A percentile compares a stretch with the other conserved stretches of the same genome.
These are phyloP conservation scores for Trichoderma asperelloides DNA, from an alignment of 495 filamentous ascomycete species.

Conservation along the genomic window DNA sequence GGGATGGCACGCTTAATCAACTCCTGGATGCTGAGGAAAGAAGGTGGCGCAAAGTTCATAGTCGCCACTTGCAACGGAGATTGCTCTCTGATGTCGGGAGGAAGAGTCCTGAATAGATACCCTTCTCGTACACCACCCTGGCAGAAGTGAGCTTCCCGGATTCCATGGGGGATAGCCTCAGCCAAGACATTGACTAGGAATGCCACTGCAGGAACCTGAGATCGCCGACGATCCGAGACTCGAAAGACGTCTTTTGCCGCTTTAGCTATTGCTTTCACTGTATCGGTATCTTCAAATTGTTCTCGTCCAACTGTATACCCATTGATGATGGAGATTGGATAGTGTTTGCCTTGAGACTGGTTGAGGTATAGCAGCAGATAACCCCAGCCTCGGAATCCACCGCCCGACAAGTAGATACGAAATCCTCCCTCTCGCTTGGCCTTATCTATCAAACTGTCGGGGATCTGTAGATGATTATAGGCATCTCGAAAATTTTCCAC, in stretches of 20 bases:
- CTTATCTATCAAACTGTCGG: conserved; percentile 32
- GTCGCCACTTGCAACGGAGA: conserved; percentile 55
- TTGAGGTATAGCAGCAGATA: conserved; percentile 49
- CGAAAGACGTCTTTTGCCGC: conserved; percentile 48
- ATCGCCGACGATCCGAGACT: conserved; percentile 54
- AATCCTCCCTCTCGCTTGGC: conserved; percentile 40
- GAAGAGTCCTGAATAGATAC: conserved; percentile 45
- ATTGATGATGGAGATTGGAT: conserved; percentile 69
- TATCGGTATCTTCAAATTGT: conserved; percentile 45
- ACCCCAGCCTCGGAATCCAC: conserved; percentile 66
- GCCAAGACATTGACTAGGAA: conserved; percentile 52
- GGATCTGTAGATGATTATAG: conserved; percentile 42
- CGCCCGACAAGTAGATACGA: conserved; percentile 58
- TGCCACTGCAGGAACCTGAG: conserved; percentile 59
- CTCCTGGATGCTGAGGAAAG: conserved; percentile 30
- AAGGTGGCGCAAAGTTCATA: conserved; percentile 37
- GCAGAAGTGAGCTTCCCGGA: conserved; percentile 54
- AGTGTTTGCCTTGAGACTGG: conserved; percentile 42
- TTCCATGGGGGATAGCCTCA: conserved; percentile 44
- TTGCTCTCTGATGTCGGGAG: conserved; percentile 35
- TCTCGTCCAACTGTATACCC: conserved; percentile 46
- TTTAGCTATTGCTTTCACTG: conserved; percentile 33
- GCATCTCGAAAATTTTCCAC: conserved; percentile 40
- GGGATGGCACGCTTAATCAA: conserved; percentile 41
- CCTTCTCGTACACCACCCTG: conserved; percentile 68